phyloP scores from a whole-genome alignment of 805 yeast genomes.

The Metschnikowia orientalis region DNA sequence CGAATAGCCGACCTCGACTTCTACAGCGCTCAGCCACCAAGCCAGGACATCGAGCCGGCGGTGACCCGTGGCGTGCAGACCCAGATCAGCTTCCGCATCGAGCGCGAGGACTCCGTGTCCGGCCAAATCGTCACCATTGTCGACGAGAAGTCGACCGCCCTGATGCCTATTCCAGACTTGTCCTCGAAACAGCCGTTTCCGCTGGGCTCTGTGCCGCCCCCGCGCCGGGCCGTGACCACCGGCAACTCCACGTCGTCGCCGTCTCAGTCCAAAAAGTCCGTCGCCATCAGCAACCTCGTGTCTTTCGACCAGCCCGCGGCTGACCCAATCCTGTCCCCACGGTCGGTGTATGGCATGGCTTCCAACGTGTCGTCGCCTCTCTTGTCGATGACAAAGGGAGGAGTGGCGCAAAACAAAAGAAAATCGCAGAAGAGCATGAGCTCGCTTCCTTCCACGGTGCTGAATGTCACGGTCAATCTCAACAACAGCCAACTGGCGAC shows the following conservation, averaged over 20 bases:
- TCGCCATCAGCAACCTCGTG: constrained; percentile 21
- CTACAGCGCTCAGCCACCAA: not conserved
- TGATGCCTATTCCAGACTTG: constrained; percentile 39
- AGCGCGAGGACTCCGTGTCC: constrained; percentile 9
- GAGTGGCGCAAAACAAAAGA: constrained; percentile 3
- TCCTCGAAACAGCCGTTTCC: constrained; percentile 13
- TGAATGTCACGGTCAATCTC: constrained; percentile 35
- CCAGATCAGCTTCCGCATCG: constrained; percentile 25
- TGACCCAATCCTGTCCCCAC: too few species aligned
- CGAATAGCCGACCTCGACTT: constrained; percentile 24
- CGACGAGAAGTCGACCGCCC: constrained; percentile 29
- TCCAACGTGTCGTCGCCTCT: constrained; percentile 10
- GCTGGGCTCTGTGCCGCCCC: constrained; percentile 8
- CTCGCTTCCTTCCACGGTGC: constrained; percentile 18
- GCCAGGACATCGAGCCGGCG: constrained; percentile 7
- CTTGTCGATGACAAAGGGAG: constrained; percentile 4
- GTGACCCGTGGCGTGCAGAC: constrained; percentile 27
- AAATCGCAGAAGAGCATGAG: constrained; percentile 4
- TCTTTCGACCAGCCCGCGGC: constrained; percentile 5
- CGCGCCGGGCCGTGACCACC: constrained; percentile 2
- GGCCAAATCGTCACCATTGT: constrained; percentile 19
- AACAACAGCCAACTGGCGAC: constrained; percentile 26
- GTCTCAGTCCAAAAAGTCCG: constrained; percentile 16
- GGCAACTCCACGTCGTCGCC: constrained; percentile 9
- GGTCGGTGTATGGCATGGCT: constrained; percentile 1